Conservation (phyloP, 352 stramenopile species). For the Pythium grandisporangium region DNA sequence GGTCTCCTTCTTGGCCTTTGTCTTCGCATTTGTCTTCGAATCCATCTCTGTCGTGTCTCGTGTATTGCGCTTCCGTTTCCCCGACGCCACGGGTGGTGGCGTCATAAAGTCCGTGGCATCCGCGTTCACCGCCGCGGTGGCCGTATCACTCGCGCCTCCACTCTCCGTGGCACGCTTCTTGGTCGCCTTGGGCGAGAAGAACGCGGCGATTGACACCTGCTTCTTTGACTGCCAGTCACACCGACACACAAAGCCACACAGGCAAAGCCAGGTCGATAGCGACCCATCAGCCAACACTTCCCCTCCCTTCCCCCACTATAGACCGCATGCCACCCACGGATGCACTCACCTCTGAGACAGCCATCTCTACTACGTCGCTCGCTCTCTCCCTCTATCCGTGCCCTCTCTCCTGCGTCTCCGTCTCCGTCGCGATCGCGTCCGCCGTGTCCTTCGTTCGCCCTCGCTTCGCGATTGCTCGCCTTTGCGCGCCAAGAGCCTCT, state of each 20-base stretch:
- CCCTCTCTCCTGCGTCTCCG: conserved; percentile 1
- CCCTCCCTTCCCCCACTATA: too few relatives aligned
- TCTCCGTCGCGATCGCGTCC: background rate
- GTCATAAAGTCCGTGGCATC: conserved; percentile 4
- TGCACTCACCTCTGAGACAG: too few relatives aligned
- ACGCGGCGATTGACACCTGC: conserved; percentile 66
- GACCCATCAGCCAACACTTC: too few relatives aligned
- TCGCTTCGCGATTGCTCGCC: background rate
- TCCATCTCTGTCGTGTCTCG: too few relatives aligned
- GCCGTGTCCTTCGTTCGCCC: background rate
- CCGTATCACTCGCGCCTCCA: background rate
- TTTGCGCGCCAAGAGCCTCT: conserved; percentile 4
- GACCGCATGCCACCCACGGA: too few relatives aligned
- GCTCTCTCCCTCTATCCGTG: background rate
- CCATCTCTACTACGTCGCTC: too few relatives aligned
- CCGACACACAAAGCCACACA: too few relatives aligned
- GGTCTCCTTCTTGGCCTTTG: background rate
- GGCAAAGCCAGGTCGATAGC: too few relatives aligned
- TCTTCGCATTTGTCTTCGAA: too few relatives aligned
- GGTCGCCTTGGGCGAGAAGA: conserved; percentile 51
- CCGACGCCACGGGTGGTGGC: conserved; percentile 1
- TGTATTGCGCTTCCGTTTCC: conserved; percentile 10
- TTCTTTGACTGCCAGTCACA: too few relatives aligned
- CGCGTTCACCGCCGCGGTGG: background rate
- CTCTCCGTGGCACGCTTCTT: background rate